Evolutionary conservation across 1,139 yeast species (phyloP).

Genomic region (Taphrina populina): DNA sequence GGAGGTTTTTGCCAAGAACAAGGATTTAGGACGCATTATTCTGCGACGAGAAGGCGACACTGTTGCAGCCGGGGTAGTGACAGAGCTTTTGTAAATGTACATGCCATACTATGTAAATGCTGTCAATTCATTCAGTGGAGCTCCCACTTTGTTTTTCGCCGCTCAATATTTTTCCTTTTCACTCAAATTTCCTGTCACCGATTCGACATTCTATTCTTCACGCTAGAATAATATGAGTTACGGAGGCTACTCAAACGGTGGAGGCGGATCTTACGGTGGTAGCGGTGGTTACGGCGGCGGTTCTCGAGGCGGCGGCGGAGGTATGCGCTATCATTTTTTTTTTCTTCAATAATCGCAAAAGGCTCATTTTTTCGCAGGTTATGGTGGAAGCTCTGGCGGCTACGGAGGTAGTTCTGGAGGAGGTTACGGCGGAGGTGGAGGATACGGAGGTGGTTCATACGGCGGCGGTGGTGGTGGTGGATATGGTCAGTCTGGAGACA

Average conservation of each 20-base stretch:
- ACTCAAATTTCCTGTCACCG: not conserved
- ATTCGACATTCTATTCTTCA: not conserved
- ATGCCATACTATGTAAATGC: not conserved
- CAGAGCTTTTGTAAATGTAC: constrained; percentile 8
- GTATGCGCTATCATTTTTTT: not conserved
- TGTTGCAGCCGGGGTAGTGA: constrained; percentile 75
- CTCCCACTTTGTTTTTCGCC: constrained; percentile 2
- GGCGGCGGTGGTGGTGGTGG: constrained; percentile 43
- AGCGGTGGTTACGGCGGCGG: constrained; percentile 20
- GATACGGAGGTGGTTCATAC: constrained; percentile 35
- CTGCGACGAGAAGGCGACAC: constrained; percentile 82
- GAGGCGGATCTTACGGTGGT: constrained; percentile 36
- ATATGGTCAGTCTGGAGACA: constrained; percentile 48
- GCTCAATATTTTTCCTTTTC: not conserved
- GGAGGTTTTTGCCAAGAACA: constrained; percentile 58
- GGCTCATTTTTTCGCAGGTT: not conserved
- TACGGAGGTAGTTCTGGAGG: constrained; percentile 43
- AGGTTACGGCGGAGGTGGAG: constrained; percentile 44
- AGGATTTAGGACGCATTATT: constrained; percentile 74
- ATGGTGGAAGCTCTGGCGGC: constrained; percentile 36
- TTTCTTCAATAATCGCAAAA: too few relatives aligned
- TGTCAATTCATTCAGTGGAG: not conserved
- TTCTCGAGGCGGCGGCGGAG: constrained; percentile 15
- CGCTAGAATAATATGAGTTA: constrained; percentile 17
- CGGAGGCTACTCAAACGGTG: constrained; percentile 36